These are phyloP conservation scores for Alectoria sarmentosa DNA, from an alignment of 495 filamentous ascomycete genomes.

Conservation along the genomic window DNA sequence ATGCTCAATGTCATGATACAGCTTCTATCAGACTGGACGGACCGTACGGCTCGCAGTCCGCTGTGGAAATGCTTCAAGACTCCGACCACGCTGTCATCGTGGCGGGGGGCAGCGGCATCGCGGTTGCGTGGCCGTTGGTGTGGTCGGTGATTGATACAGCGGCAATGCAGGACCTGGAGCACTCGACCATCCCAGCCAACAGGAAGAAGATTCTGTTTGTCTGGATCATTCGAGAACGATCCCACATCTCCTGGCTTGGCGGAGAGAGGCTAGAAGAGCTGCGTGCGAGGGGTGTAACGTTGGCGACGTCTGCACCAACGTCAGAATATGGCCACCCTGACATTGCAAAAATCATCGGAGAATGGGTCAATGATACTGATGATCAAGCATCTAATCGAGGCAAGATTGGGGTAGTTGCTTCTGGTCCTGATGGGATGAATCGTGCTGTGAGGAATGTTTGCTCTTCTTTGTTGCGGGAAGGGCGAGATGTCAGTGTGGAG, in stretches of 20 bases:
- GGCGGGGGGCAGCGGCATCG: conserved; percentile 58
- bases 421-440: conserved; percentile 25
- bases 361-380: conserved; percentile 10
- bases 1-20: conserved; percentile 36
- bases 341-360: conserved; percentile 23
- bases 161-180: conserved; percentile 10
- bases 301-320: conserved; percentile 47
- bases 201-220: conserved; percentile 44
- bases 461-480: conserved; percentile 12
- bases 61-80: conserved; percentile 36
- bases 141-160: conserved; percentile 28
- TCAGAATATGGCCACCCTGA: conserved; percentile 46
- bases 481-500: conserved; percentile 19
- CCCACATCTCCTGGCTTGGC: conserved; percentile 46
- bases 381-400: background rate
- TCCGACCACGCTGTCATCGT: conserved; percentile 43
- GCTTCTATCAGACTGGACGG: conserved; percentile 44
- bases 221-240: conserved; percentile 47
- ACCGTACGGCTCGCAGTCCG: conserved; percentile 49
- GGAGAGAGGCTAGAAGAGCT: conserved; percentile 40
- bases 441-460: conserved; percentile 20
- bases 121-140: conserved; percentile 47
- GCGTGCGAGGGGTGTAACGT: conserved; percentile 36
- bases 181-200: background rate
- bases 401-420: conserved; percentile 20